Evolutionary conservation across 2,329 filamentous ascomycete species (phyloP).

Genomic region (Fonsecaea pedrosoi): DNA sequence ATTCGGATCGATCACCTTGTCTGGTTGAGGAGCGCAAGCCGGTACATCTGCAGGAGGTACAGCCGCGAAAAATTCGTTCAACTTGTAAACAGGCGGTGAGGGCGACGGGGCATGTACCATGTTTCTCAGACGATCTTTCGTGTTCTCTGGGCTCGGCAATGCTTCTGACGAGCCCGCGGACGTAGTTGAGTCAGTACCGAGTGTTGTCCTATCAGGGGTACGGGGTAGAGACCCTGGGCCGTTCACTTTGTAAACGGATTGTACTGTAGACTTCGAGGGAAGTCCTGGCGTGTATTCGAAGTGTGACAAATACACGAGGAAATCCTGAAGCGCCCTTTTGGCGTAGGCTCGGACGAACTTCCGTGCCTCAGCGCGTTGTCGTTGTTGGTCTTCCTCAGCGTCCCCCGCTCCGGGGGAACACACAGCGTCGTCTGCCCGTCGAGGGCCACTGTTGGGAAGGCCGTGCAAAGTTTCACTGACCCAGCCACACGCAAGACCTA

Average conservation of each 20-base stretch:
- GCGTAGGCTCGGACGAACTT: constrained; percentile 76
- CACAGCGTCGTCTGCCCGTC: constrained; percentile 39
- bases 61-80: constrained; percentile 73
- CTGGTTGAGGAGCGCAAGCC: constrained; percentile 63
- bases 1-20: constrained; percentile 40
- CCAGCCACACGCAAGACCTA: constrained; percentile 72
- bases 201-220: constrained; percentile 31
- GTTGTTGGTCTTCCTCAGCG: constrained; percentile 42
- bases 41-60: constrained; percentile 71
- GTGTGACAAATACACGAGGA: constrained; percentile 71
- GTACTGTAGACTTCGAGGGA: constrained; percentile 60
- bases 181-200: constrained; percentile 44
- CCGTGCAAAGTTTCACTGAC: constrained; percentile 65
- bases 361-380: constrained; percentile 61
- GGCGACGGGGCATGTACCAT: constrained; percentile 28
- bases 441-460: constrained; percentile 37
- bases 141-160: constrained; percentile 31
- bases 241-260: constrained; percentile 65
- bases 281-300: constrained; percentile 81
- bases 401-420: constrained; percentile 46
- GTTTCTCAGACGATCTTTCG: constrained; percentile 16
- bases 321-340: constrained; percentile 77
- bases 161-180: constrained; percentile 33
- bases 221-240: constrained; percentile 58
- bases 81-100: constrained; percentile 57